These are phyloP conservation scores for Verbena officinalis DNA, from an alignment of 257 asterid species.

Conservation along the genomic window DNA sequence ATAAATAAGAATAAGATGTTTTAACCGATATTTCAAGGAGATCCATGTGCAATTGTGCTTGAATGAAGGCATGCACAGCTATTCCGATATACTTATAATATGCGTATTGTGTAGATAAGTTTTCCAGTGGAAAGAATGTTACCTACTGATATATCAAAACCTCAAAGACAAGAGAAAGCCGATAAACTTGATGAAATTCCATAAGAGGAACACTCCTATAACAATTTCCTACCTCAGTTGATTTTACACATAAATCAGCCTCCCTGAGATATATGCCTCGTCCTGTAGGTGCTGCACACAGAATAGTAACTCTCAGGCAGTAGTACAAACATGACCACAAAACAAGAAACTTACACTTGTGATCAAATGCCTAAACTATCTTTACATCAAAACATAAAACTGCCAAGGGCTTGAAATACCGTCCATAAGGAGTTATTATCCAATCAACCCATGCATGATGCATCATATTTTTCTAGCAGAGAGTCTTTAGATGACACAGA, in stretches of 20 bases:
- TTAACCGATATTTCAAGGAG: constrained; percentile 3
- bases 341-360: constrained; percentile 10
- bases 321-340: constrained; percentile 20
- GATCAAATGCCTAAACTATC: neutral
- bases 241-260: constrained; percentile 64
- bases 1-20: constrained; percentile 18
- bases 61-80: neutral
- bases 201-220: constrained; percentile 23
- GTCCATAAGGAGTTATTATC: neutral
- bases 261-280: constrained; percentile 97
- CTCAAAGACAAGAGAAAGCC: constrained; percentile 4
- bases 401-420: constrained; percentile 9
- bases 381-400: constrained; percentile 6
- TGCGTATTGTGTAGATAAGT: constrained; percentile 14
- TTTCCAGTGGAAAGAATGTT: constrained; percentile 13
- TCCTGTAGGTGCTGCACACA: constrained; percentile 69
- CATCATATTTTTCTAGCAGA: constrained; percentile 12
- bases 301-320: constrained; percentile 22
- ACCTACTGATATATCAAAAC: constrained; percentile 22
- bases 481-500: constrained; percentile 1
- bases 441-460: constrained; percentile 22
- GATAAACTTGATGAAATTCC: constrained; percentile 11
- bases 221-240: constrained; percentile 70
- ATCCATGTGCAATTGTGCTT: neutral
- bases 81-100: neutral